Base-by-base conservation (phyloP, 2,329 filamentous ascomycete genomes). In the Aspergillus amoenus region DNA sequence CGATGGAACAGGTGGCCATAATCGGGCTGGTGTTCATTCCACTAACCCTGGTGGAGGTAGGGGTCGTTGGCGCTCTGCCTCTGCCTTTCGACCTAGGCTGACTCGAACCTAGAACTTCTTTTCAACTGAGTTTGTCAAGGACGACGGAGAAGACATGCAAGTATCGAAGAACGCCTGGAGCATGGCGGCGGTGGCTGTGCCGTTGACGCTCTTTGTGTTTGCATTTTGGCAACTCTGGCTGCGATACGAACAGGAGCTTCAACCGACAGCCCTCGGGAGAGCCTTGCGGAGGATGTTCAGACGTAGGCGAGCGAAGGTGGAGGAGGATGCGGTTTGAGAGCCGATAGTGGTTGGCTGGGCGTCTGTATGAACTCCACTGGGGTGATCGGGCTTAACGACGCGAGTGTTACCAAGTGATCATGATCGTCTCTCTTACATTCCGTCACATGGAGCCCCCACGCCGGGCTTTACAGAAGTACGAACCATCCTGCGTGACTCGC, bases 1-100 rank as follows among this genome's bases (percentile, higher is more conserved):
- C 58, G n/a, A 52, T 62, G n/a, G 58, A 62, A 18, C 48, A 56
- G 44, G 18, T 62, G 24, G 58, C 58, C 21, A 53, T 62, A 27
- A 44, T 62, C 49, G 52, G 55, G 11, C 30, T 60, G 18, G 37
- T 60, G 17, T 62, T 50, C 48, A 40, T 62, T 18, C 60, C 60
- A 2, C 46, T 41, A 9, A 60, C 58, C 8, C 52, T 62, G 43
- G 60, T 62, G 24, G 55, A 58, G 21, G 60, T 62, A 55, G 11
- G 57, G 44, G 11, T 18, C 6, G n/a, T 32, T 17, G 27, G 27
- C 9, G 27, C 27, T 11, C 27, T 30, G 27, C 27, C 15, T 13
- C 22, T 27, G 21, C 11, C 15, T 18, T 18, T 18, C 18, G 18
- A 18, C 18, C 4, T 12, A 6, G 40, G 47, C 34, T 50, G 21